Evolutionary conservation across 192 early-diverging fungal genomes (phyloP), one percentile per base, ranked within the genome.

Genomic region (Backusella sp.): DNA sequence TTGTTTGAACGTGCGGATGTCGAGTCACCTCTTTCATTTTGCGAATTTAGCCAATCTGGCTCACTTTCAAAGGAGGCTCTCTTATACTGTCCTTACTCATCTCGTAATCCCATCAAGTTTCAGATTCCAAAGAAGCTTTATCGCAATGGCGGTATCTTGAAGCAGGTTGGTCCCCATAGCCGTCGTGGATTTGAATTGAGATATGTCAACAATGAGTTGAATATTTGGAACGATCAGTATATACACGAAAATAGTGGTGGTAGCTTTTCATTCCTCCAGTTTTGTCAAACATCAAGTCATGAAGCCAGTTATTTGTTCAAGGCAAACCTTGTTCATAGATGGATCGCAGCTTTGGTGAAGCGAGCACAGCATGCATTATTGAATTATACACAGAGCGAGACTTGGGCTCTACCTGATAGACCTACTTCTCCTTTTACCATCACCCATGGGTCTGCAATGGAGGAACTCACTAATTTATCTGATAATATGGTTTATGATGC

Each of bases 1-100:
- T 79, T 95, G 42, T 94, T 95, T 86, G 94, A 94, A 80, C 90
- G 95, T 39, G 94, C 93, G 3, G 91, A 94, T 73, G 93, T 95
- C n/a, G 81, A 88, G 7, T 85, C 91, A 1, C 95, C 95, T 2
- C 87, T 91, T 73, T 82, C 90, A 7, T 82, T 88, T 8, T 90
- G 89, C 70, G 70, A 76, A 5, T 93, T 89, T 42, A 87, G 88
- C 36, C 76, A 80, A 7, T 92, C 91, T 3, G 86, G 84, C 0
- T 89, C 91, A 19, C 79, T 93, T 32, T 80, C 86, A 28, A 87
- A 91, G 11, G 93, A 92, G 72, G 82, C 82, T 17, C 69, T 83
- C 17, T 44, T 91, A 4, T 84, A 84, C 70, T 87, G 85, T 46
- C 80, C 87, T 14, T 95, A 93, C 59, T 87, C 90, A 0, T 86